Evolutionary conservation across 257 asterid genomes (phyloP), one percentile per base, ranked within the genome.

Genomic region (Echites panduratus): DNA sequence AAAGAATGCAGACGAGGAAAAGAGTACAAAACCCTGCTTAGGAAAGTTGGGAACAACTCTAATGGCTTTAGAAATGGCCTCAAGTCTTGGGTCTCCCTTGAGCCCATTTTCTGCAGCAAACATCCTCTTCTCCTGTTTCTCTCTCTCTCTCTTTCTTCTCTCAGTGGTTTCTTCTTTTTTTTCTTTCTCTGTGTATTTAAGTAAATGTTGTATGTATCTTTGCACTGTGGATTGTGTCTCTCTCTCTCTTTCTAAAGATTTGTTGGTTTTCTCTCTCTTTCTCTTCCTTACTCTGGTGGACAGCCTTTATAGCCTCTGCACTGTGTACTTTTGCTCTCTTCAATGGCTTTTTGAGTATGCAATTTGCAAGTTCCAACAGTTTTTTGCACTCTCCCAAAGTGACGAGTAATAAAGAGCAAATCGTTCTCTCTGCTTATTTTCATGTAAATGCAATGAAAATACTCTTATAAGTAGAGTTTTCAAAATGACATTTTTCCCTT

Each of bases 31-130:
- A 91, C 96, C 97, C 85, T 85, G 88, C 82, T 89, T 91, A 9
- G 97, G 97, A 70, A 91, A 91, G 81, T 91, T 85, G 53, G 97
- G 97, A 72, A 91, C 78, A 9, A 91, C 96, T 83, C 97, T 83
- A 78, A 91, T 91, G 79, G 95, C 79, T 47, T 89, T 70, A 73
- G 92, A 87, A 58, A 91, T 89, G 41, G 85, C 90, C 58, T 80
- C 62, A 71, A 89, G 91, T 50, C 96, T 87, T 5, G 92, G 86
- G 77, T 91, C 97, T 69, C 93, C 96, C 77, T 82, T 86, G 66
- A 91, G 79, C 64, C 96, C 97, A 86, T 91, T 87, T 73, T 91
- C 95, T 50, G 95, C 91, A 48, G 97, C 97, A 82, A 84, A 89
- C 97, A 91, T 94, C 75, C 77, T 84, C 47, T 13, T 64, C 40